Evolutionary conservation across 1,139 yeast species (phyloP), one percentile per base, ranked within the genome.

Genomic region (Diutina neorugosa): DNA sequence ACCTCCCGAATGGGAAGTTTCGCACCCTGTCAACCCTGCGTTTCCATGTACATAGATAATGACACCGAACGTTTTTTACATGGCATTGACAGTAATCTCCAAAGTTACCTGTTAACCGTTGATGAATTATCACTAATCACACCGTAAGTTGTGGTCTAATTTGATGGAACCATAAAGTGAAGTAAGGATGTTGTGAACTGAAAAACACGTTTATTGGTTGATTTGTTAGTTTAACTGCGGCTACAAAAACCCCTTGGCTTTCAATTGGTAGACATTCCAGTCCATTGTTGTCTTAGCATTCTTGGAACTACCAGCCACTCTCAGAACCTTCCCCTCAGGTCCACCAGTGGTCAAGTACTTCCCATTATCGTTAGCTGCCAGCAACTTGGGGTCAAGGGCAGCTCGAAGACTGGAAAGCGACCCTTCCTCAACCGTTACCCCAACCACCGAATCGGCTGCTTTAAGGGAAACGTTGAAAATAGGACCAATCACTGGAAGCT

Each of bases 281-380:
- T 31, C 37, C n/a, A 31, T 14, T 1, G 37, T 31, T 9, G n/a
- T 11, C n/a, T 31, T 14, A 14, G 37, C 37, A 18, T 27, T 46
- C 20, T 16, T 18, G 7, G 50, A 12, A 16, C 65, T 63, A 23
- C 56, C 55, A 3, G 73, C 74, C 14, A 63, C 55, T 19, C 54
- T 59, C 46, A 64, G 64, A 8, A 73, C 68, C 2, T 41, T 54
- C 5, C 62, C 62, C 37, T 62, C 63, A 1, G 54, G 52, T 6
- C 78, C 78, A 1, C 76, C 76, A 2, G 72, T 65, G 11, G 61
- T 63, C 23, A 67, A 62, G 58, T 69, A 74, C 27, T 60, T 58
- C 1, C 77, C 79, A 52, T 63, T 68, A 53, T 68, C 67, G 19
- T 63, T 58, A 19, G 60, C 61, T 5, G 62, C 55, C 2, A 63